Conservation (phyloP, 441 rosid genomes). For the Bocquillonia castaneifolia region DNA sequence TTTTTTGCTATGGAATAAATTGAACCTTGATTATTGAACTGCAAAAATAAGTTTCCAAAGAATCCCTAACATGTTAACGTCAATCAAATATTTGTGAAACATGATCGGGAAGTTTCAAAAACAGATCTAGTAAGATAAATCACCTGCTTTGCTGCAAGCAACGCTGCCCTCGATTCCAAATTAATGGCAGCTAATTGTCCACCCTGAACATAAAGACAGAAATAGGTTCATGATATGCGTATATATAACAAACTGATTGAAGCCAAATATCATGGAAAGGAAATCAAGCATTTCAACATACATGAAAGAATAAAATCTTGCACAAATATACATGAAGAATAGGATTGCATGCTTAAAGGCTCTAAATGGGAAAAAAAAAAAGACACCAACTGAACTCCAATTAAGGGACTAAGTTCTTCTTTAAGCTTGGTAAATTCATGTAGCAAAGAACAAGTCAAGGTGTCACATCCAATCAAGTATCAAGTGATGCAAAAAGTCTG, state of each 20-base stretch:
- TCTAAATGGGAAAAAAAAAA: neutral
- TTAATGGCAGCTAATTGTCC: slow-evolving; percentile 68
- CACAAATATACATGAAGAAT: neutral
- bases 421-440: neutral
- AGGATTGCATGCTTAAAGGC: neutral
- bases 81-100: neutral
- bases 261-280: neutral
- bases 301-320: neutral
- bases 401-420: neutral
- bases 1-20: neutral
- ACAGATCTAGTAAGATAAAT: slow-evolving; percentile 8
- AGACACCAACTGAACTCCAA: neutral
- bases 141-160: slow-evolving; percentile 88
- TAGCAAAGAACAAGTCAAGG: neutral
- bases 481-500: neutral
- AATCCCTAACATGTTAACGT: neutral
- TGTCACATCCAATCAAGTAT: neutral
- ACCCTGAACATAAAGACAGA: slow-evolving; percentile 43
- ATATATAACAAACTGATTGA: slow-evolving; percentile 2
- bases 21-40: neutral
- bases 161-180: slow-evolving; percentile 74
- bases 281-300: neutral
- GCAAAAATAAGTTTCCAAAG: neutral
- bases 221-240: neutral
- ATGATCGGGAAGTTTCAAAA: neutral